Evolutionary conservation across 495 filamentous ascomycete species (phyloP).

Genomic region (Lasiosphaeria ovina): DNA sequence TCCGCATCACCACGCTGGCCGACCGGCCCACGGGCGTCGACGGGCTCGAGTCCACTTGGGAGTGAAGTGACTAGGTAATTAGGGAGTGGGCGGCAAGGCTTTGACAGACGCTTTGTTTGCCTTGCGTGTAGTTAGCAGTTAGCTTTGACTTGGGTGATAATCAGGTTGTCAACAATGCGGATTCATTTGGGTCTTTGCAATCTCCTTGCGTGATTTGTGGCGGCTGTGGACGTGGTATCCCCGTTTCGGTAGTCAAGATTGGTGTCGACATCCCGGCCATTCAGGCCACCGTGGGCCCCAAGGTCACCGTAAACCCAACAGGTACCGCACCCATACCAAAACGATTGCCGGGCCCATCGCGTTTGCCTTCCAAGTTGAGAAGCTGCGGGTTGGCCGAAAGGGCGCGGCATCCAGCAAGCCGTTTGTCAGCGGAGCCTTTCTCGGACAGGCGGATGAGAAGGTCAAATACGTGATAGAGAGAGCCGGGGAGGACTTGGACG

Average conservation of each 20-base stretch:
- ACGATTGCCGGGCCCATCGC: background rate
- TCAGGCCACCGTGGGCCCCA: too few relatives aligned
- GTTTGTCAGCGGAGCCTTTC: background rate
- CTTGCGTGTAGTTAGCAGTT: background rate
- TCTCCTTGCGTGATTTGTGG: too few relatives aligned
- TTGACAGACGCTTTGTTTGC: background rate
- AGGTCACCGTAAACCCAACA: too few relatives aligned
- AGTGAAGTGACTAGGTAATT: slow-evolving; percentile 1
- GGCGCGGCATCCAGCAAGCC: background rate
- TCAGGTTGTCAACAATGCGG: too few relatives aligned
- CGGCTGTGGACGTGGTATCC: too few relatives aligned
- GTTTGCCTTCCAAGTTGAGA: background rate
- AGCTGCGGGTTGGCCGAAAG: background rate
- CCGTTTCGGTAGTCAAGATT: too few relatives aligned
- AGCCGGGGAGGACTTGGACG: background rate
- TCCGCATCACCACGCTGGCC: slow-evolving; percentile 46
- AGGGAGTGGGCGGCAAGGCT: background rate
- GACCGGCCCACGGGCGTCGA: slow-evolving; percentile 45
- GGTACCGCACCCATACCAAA: too few relatives aligned
- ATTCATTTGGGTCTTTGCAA: too few relatives aligned
- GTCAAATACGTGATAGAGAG: background rate
- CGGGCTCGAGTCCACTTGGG: slow-evolving; percentile 42
- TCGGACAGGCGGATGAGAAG: background rate
- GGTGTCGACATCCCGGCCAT: too few relatives aligned
- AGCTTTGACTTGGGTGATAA: too few relatives aligned